Conservation (phyloP, 352 stramenopile genomes). For the Globisporangium lucens region DNA sequence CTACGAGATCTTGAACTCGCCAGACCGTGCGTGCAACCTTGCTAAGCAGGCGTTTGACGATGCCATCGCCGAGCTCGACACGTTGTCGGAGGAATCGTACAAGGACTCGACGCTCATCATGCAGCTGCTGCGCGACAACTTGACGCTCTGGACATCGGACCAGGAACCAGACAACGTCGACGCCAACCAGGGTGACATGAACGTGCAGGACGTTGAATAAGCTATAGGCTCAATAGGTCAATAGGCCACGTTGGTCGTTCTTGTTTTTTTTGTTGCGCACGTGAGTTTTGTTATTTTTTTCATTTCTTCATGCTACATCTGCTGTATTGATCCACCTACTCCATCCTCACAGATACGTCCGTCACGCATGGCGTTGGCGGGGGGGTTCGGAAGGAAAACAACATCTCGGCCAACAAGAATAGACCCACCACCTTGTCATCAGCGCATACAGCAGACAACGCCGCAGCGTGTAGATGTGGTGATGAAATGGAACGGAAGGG, state of each 20-base stretch:
- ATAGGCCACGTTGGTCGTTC: not conserved
- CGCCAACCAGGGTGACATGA: constrained; percentile 95
- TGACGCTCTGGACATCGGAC: constrained; percentile 88
- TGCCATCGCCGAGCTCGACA: constrained; percentile 99
- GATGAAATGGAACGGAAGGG: too few relatives aligned
- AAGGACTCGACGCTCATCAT: constrained; percentile 99
- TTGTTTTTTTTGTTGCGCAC: not conserved
- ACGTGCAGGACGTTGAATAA: constrained; percentile 97
- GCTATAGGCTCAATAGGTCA: not conserved
- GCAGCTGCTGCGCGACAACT: constrained; percentile 91
- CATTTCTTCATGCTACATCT: too few relatives aligned
- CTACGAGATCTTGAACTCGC: constrained; percentile 99
- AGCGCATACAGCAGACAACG: too few relatives aligned
- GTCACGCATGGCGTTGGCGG: too few relatives aligned
- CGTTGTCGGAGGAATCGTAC: constrained; percentile 99
- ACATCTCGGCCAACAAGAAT: too few relatives aligned
- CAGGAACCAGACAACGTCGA: constrained; percentile 30
- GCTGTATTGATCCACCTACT: too few relatives aligned
- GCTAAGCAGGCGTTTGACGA: constrained; percentile 98
- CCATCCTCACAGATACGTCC: too few relatives aligned
- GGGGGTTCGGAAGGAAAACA: too few relatives aligned
- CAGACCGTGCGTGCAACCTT: constrained; percentile 89
- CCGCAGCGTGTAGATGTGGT: too few relatives aligned
- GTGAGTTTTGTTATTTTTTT: not conserved
- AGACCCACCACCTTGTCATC: too few relatives aligned